Percentiles rank a stretch among this genome's conserved stretches.
These are phyloP conservation scores for Dryas integrifolia DNA, from an alignment of 331 rosid genomes.

Conservation along the genomic window DNA sequence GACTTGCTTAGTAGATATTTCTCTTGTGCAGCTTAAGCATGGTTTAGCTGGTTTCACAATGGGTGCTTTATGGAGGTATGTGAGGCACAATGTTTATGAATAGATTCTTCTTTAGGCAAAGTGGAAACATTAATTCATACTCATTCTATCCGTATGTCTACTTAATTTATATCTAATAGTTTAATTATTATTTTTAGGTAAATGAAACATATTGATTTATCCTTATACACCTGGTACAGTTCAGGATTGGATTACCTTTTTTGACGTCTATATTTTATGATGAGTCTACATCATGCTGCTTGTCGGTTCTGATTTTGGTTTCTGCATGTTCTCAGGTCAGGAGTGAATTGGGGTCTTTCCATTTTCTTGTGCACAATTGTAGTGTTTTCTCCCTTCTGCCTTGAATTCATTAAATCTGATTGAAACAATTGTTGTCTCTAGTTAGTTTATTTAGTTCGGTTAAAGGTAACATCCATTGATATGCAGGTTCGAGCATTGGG, in stretches of 20 bases:
- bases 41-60: slow-evolving; percentile 80
- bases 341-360: slow-evolving; percentile 77
- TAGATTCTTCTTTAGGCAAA: too few relatives aligned
- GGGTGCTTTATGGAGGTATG: slow-evolving; percentile 97
- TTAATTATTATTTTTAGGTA: too few relatives aligned
- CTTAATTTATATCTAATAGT: too few relatives aligned
- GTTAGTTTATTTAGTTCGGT: slow-evolving; percentile 1
- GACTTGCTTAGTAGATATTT: slow-evolving; percentile 35
- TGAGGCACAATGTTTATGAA: too few relatives aligned
- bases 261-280: not conserved
- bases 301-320: slow-evolving; percentile 1
- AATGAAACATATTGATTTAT: too few relatives aligned
- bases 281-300: not conserved
- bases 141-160: too few relatives aligned
- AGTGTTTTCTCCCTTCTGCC: slow-evolving; percentile 44
- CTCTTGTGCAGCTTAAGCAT: slow-evolving; percentile 82
- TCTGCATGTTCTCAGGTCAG: slow-evolving; percentile 56
- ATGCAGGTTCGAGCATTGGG: slow-evolving; percentile 82
- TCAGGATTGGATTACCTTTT: not conserved
- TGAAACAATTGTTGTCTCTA: slow-evolving; percentile 16
- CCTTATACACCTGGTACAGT: too few relatives aligned
- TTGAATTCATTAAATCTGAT: slow-evolving; percentile 4
- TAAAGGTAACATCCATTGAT: slow-evolving; percentile 4
- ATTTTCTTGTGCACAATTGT: slow-evolving; percentile 82
- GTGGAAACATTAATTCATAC: too few relatives aligned